Conservation (phyloP, 257 asterid genomes). For the Petunia axillaris region DNA sequence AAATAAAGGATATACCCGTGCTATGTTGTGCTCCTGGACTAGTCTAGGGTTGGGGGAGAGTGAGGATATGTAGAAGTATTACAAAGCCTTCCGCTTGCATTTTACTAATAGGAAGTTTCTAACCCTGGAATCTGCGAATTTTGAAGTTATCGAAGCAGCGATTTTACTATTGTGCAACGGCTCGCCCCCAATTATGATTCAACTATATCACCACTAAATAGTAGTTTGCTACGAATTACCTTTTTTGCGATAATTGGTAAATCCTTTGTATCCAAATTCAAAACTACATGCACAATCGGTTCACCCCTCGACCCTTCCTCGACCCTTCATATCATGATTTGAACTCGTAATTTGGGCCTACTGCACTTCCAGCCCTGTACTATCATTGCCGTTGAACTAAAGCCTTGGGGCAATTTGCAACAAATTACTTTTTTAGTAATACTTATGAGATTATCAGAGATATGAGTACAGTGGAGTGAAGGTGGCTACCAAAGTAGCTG, state of each 20-base stretch:
- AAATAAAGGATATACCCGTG: background rate
- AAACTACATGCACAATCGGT: background rate
- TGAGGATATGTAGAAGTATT: background rate
- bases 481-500: background rate
- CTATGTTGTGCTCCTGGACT: slow-evolving; percentile 1
- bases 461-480: background rate
- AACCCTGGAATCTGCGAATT: background rate
- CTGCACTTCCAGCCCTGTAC: background rate
- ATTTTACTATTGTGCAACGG: background rate
- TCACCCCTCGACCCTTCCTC: background rate
- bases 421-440: background rate
- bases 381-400: background rate
- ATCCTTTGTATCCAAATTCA: background rate
- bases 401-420: background rate
- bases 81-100: background rate
- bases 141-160: background rate
- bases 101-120: background rate
- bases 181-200: background rate
- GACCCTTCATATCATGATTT: background rate
- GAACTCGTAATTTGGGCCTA: background rate
- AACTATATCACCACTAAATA: background rate
- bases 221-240: background rate
- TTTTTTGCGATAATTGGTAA: background rate
- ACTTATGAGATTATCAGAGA: background rate
- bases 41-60: background rate